Percentiles rank a stretch among this genome's conserved stretches.
phyloP scores from a whole-genome alignment of 495 filamentous ascomycete genomes.

The Daldinia decipiens region DNA sequence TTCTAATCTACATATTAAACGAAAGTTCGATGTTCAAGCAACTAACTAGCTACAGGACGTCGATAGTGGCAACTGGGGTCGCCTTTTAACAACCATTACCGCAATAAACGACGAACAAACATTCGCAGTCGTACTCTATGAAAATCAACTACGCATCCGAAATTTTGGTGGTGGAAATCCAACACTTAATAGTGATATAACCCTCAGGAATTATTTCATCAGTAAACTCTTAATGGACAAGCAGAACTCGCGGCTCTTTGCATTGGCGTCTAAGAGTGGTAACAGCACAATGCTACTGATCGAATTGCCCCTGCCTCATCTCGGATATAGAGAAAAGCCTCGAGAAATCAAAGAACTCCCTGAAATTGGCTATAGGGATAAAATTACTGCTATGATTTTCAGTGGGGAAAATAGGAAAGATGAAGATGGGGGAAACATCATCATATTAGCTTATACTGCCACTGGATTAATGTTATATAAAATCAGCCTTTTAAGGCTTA shows the following conservation, averaged over 20 bases:
- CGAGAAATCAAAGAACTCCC: constrained; percentile 41
- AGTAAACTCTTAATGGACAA: constrained; percentile 45
- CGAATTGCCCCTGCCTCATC: constrained; percentile 35
- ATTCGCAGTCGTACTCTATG: constrained; percentile 46
- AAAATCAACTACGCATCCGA: constrained; percentile 45
- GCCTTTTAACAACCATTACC: constrained; percentile 50
- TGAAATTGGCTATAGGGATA: constrained; percentile 39
- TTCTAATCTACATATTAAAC: neutral
- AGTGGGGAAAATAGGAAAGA: neutral
- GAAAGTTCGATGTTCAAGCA: neutral
- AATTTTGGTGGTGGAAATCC: constrained; percentile 20
- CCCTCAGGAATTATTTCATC: constrained; percentile 47
- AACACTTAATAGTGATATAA: constrained; percentile 22
- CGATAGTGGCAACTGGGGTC: constrained; percentile 41
- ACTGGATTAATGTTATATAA: constrained; percentile 13
- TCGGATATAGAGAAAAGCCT: constrained; percentile 18
- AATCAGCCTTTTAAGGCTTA: constrained; percentile 10
- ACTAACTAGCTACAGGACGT: constrained; percentile 30
- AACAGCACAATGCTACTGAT: constrained; percentile 44
- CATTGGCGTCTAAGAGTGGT: constrained; percentile 41
- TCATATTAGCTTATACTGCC: constrained; percentile 8
- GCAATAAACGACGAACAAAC: constrained; percentile 34
- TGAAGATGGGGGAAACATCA: constrained; percentile 7
- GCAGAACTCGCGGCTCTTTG: constrained; percentile 41
- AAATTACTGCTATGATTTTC: constrained; percentile 37